Evolutionary conservation across 2,329 filamentous ascomycete species (phyloP), one percentile per base, ranked within the genome.

Genomic region (Ophiocordyceps unilateralis): DNA sequence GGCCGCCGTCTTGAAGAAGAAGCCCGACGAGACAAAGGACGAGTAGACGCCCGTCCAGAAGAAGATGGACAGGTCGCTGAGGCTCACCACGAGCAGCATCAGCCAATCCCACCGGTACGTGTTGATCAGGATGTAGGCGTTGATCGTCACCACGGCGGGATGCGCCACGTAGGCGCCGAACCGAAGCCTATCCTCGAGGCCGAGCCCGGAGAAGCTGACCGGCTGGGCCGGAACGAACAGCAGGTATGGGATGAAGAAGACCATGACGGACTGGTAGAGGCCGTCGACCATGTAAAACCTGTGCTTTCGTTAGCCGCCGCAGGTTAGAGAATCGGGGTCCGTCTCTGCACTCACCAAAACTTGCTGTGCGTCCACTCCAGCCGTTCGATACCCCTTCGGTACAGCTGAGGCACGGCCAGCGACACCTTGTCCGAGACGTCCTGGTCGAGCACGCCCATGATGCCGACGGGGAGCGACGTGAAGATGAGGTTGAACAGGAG

Each of bases 81-180:
- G 73, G 21, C 64, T 63, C 42, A 93, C 81, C 48, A 95, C 81
- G 46, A 94, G 67, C 20, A 88, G 63, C 64, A 93, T 93, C 54
- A 98, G 69, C 89, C 89, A 98, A 60, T 98, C 91, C 91, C 91
- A 98, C 47, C 89, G 78, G 61, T 94, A 96, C 1, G 84, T 93
- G 63, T 98, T 98, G 66, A 96, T 78, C 49, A 98, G 68, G 51
- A 98, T 85, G 66, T 96, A 98, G 46, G 81, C 67, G 61, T 98
- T 98, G 68, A 94, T 93, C 36, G 85, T 81, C 51, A 93, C 66
- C 45, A 98, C 80, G 7, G 85, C 79, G 14, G 84, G 83, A 45
- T 84, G 85, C 3, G 80, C 87, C 52, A 95, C 77, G 59, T 91
- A 93, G 43, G 85, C 75, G 53, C 91, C 91, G 55, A 98, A 81